A percentile compares a stretch with the other conserved stretches of the same genome.
Evolutionary conservation across 345 rosid genomes (phyloP).

Genomic region (Angophora floribunda): DNA sequence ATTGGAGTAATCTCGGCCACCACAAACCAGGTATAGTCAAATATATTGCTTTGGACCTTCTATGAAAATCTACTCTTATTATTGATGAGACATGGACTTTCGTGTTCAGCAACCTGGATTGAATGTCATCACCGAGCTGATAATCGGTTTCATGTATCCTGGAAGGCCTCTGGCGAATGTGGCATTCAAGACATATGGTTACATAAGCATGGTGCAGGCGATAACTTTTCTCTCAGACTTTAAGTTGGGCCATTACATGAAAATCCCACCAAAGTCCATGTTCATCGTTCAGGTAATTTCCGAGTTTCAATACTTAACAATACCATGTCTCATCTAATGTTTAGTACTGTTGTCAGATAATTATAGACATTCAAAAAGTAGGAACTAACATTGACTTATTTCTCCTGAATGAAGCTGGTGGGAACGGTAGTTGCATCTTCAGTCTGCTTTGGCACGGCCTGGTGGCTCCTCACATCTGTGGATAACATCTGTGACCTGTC

Average conservation of each 20-base stretch:
- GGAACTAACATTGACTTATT: neutral
- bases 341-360: neutral
- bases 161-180: conserved; percentile 46
- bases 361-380: neutral
- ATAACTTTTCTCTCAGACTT: conserved; percentile 36
- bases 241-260: conserved; percentile 57
- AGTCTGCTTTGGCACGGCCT: conserved; percentile 34
- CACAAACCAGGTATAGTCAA: conserved; percentile 31
- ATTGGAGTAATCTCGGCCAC: conserved; percentile 47
- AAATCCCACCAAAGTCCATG: conserved; percentile 52
- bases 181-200: conserved; percentile 45
- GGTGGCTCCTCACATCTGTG: conserved; percentile 43
- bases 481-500: conserved; percentile 20
- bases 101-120: conserved; percentile 30
- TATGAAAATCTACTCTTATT: neutral
- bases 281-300: conserved; percentile 35
- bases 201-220: conserved; percentile 27
- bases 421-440: conserved; percentile 34
- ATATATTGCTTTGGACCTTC: neutral
- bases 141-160: conserved; percentile 49
- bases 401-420: conserved; percentile 8
- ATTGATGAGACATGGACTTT: neutral
- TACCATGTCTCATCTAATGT: neutral
- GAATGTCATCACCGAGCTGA: conserved; percentile 38
- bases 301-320: neutral